These are phyloP conservation scores for Daphne laureola DNA, from an alignment of 441 rosid genomes.

Conservation along the genomic window DNA sequence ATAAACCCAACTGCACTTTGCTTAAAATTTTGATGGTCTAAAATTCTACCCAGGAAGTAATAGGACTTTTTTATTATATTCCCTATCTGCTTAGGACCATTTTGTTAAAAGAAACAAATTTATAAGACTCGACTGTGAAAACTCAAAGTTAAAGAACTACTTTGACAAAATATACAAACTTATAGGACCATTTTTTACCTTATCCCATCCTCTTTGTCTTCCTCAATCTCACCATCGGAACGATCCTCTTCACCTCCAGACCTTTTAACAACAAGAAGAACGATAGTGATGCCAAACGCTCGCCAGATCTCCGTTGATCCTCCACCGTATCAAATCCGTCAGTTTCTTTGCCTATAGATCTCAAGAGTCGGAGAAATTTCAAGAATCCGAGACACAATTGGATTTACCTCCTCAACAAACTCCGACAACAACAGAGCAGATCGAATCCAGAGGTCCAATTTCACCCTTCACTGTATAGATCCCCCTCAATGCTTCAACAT, in stretches of 20 bases:
- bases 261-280: conserved; percentile 15
- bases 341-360: conserved; percentile 47
- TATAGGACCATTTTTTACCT: too few species aligned
- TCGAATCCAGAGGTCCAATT: conserved; percentile 9
- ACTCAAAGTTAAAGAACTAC: too few species aligned
- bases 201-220: conserved; percentile 66
- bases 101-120: too few species aligned
- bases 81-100: too few species aligned
- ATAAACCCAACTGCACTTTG: too few species aligned
- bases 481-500: conserved; percentile 63
- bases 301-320: conserved; percentile 56
- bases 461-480: conserved; percentile 30
- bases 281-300: conserved; percentile 13
- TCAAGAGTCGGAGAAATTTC: conserved; percentile 32
- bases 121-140: too few species aligned
- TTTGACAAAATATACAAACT: too few species aligned
- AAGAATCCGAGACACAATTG: conserved; percentile 14
- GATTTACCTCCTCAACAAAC: conserved; percentile 14
- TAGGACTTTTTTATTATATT: too few species aligned
- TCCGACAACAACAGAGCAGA: conserved; percentile 21
- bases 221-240: conserved; percentile 75
- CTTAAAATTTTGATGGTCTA: too few species aligned
- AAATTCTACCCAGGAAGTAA: too few species aligned
- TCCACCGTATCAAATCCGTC: conserved; percentile 63
- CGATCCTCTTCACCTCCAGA: conserved; percentile 51